Conservation (phyloP, 345 rosid genomes). For the Eutrema heterophyllum region DNA sequence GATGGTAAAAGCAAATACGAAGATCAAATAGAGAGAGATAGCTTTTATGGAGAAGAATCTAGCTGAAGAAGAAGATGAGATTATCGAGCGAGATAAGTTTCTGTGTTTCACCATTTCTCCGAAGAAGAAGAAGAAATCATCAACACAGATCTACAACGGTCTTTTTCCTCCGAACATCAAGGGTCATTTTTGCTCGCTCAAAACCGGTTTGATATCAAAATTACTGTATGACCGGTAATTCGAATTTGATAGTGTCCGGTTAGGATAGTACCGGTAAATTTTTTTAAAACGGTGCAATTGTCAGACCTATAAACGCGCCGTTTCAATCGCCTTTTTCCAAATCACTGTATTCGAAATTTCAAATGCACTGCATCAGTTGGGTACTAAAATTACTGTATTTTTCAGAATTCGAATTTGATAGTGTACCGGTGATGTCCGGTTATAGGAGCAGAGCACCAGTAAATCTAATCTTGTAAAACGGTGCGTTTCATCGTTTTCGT, state of each 20-base stretch:
- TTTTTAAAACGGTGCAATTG: not conserved
- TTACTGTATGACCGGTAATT: not conserved
- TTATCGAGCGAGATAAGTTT: constrained; percentile 23
- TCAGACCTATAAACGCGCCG: too few species aligned
- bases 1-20: constrained; percentile 26
- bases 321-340: too few species aligned
- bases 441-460: not conserved
- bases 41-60: constrained; percentile 30
- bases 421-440: not conserved
- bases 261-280: not conserved
- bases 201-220: constrained; percentile 13
- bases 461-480: not conserved
- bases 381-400: not conserved
- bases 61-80: constrained; percentile 13
- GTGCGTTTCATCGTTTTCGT: constrained; percentile 8
- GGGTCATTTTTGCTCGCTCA: not conserved
- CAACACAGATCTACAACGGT: constrained; percentile 37
- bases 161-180: constrained; percentile 16
- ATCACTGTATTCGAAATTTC: too few species aligned
- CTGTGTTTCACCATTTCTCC: constrained; percentile 30
- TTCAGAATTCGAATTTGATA: not conserved
- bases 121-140: constrained; percentile 10
- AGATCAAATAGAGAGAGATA: constrained; percentile 26
- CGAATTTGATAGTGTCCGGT: not conserved
- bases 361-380: too few species aligned